Evolutionary conservation across 805 yeast genomes (phyloP).

Genomic region (Starmerella asiatica): DNA sequence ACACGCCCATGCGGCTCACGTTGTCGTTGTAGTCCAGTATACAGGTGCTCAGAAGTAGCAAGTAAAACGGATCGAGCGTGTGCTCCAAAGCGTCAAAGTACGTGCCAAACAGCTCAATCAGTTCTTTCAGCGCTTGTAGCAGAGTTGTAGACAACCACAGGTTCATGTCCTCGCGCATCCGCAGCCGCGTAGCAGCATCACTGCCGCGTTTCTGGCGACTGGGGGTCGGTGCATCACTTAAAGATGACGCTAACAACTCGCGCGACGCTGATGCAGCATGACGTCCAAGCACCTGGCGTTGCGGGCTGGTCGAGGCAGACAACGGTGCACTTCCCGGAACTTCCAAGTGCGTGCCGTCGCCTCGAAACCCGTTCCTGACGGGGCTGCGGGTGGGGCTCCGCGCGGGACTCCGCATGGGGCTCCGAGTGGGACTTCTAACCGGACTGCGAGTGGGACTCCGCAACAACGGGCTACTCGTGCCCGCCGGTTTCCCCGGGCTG

Average conservation of each 20-base stretch:
- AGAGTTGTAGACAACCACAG: constrained; percentile 95
- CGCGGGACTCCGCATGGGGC: constrained; percentile 22
- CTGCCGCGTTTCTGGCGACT: not conserved
- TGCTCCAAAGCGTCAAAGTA: constrained; percentile 65
- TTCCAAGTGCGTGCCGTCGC: not conserved
- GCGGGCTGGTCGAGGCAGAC: too few relatives aligned
- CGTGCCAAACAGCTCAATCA: constrained; percentile 69
- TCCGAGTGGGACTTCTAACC: constrained; percentile 1
- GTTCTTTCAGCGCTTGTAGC: constrained; percentile 83
- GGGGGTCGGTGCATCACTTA: not conserved
- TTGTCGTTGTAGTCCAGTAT: constrained; percentile 96
- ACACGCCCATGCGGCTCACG: constrained; percentile 84
- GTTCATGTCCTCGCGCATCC: constrained; percentile 57
- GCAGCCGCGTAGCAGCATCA: not conserved
- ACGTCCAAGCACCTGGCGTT: not conserved
- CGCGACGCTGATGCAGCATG: not conserved
- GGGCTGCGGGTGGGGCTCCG: constrained; percentile 1
- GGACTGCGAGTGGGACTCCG: not conserved
- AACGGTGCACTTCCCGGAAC: not conserved
- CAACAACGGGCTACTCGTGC: not conserved
- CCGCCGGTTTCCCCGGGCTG: not conserved
- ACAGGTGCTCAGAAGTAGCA: constrained; percentile 68
- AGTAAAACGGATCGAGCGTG: constrained; percentile 66
- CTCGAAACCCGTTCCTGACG: not conserved
- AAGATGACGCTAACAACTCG: not conserved